Conservation (phyloP, 805 yeast species). For the Ascoidea rubescens region DNA sequence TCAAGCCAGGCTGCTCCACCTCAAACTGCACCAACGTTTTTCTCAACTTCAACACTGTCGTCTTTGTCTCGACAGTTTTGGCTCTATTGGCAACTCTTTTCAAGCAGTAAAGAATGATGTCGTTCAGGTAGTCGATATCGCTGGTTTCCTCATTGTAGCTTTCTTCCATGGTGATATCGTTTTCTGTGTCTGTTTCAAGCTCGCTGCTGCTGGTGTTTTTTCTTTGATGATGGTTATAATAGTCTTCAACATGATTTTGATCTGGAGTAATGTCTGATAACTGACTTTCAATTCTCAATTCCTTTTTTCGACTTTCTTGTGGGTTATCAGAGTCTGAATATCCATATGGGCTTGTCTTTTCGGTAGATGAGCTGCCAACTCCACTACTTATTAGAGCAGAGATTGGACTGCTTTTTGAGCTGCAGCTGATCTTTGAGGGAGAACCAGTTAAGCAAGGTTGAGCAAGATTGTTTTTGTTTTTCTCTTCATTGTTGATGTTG, state of each 20-base stretch:
- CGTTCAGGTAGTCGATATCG: slow-evolving; percentile 23
- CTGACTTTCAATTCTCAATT: neutral
- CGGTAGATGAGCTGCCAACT: slow-evolving; percentile 3
- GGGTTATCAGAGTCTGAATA: neutral
- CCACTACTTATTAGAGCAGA: slow-evolving; percentile 4
- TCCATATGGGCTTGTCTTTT: slow-evolving; percentile 6
- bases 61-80: slow-evolving; percentile 30
- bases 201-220: neutral
- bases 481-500: neutral
- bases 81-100: slow-evolving; percentile 38
- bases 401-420: slow-evolving; percentile 4
- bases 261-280: neutral
- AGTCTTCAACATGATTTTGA: neutral
- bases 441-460: neutral
- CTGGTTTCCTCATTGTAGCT: slow-evolving; percentile 9
- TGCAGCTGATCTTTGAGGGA: neutral
- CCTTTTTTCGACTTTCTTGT: neutral
- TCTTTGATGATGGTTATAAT: neutral
- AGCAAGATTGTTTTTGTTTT: neutral
- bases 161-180: neutral
- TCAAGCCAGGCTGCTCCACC: slow-evolving; percentile 42
- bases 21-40: slow-evolving; percentile 31
- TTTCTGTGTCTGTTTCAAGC: too few species aligned
- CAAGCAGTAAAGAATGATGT: slow-evolving; percentile 30
- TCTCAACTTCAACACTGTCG: slow-evolving; percentile 29